Percentiles rank a stretch among this genome's conserved stretches.
Evolutionary conservation across 345 rosid species (phyloP).

Genomic region (Eutrema heterophyllum): DNA sequence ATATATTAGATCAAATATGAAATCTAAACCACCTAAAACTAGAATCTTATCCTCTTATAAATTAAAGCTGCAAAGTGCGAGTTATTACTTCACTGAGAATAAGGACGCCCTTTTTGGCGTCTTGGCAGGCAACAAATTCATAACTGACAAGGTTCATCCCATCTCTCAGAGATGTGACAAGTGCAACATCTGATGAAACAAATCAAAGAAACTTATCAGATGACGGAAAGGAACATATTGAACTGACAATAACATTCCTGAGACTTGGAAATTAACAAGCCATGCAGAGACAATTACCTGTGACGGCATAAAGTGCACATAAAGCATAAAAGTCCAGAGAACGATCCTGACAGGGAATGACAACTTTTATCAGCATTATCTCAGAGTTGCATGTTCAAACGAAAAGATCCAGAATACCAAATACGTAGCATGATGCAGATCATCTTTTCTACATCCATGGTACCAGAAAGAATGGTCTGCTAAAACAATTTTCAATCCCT

Average conservation of each 20-base stretch:
- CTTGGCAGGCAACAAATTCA: constrained; percentile 99
- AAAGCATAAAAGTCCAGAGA: constrained; percentile 81
- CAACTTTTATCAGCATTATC: constrained; percentile 16
- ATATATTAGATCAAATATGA: background rate
- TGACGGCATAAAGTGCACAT: constrained; percentile 94
- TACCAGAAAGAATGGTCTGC: background rate
- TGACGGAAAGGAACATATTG: constrained; percentile 1
- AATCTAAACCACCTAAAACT: background rate
- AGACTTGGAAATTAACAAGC: background rate
- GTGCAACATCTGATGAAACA: constrained; percentile 74
- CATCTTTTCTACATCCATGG: background rate
- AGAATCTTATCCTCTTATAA: background rate
- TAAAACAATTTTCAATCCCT: background rate
- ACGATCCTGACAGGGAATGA: constrained; percentile 66
- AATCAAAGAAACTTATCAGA: constrained; percentile 6
- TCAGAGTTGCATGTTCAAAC: background rate
- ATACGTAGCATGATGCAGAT: background rate
- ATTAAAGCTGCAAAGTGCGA: background rate
- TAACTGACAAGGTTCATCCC: constrained; percentile 99
- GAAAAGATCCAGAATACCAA: background rate
- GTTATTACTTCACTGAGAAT: constrained; percentile 94
- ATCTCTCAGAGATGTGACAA: constrained; percentile 95
- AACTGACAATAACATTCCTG: background rate
- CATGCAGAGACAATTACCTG: constrained; percentile 51
- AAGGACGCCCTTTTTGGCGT: constrained; percentile 92